Base-by-base conservation (phyloP, 352 stramenopile genomes). In the Thalassiosira mediterranea region DNA sequence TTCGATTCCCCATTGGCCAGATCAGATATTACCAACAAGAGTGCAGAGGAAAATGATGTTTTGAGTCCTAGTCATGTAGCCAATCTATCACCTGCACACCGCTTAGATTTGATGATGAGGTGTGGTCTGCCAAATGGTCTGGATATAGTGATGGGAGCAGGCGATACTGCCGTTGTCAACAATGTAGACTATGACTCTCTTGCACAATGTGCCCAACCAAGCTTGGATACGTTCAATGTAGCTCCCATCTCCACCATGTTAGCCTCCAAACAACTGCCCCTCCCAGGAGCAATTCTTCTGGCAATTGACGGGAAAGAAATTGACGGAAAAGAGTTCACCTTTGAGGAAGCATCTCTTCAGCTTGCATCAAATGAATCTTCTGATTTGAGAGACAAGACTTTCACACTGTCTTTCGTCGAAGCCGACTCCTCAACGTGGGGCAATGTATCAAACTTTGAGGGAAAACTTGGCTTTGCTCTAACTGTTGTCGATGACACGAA, bases 401-500 rank as follows among this genome's bases (percentile, higher is more conserved):
- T 80, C 47, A 68, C 62, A 13, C 34, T 90, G 13, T 74, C 73
- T 19, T 90, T 90, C 59, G 49, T 83, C 19, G 78, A 89, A 68
- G 52, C 65, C 13, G 63, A 81, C 37, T 67, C 78, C 25, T 25
- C 42, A 29, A n/a, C 58, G 40, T 88, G 66, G 78, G 71, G 71
- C 3, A 66, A 72, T 3, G 57, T 88, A 0, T 79, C 87, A 23
- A 69, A 56, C 1, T 54, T 87, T 49, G 78, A 85, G 10, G 58
- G 23, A 11, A 70, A 62, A 32, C 29, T 76, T 17, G 62, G 57
- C 40, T 54, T 76, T 19, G 32, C 31, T 4, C 26, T 90, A 1
- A 87, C 84, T 17, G 75, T 90, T 11, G 86, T 90, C 29, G 81
- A 90, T 58, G 84, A 90, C 56, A 76, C 85, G 3, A 75, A 82